These are phyloP conservation scores for Vachellia pachyceras DNA, from an alignment of 306 rosid genomes.

Conservation along the genomic window DNA sequence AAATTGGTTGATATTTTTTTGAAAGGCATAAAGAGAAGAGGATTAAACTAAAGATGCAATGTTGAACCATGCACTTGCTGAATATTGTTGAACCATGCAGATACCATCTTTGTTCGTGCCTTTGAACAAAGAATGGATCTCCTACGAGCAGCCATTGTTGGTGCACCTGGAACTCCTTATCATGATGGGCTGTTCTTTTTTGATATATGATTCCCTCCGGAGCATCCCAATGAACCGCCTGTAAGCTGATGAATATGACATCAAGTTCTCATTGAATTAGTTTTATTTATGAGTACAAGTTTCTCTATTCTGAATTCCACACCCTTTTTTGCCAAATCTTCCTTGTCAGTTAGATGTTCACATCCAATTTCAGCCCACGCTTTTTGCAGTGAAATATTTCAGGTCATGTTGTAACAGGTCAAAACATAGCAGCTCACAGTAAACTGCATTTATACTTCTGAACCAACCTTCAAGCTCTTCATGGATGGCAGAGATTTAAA, in stretches of 20 bases:
- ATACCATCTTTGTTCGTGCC: conserved; percentile 77
- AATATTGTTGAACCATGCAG: conserved; percentile 48
- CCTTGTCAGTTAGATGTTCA: neutral
- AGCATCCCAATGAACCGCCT: conserved; percentile 86
- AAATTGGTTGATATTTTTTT: neutral
- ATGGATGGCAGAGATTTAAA: neutral
- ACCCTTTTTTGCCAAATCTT: neutral
- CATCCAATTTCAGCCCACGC: neutral
- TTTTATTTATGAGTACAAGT: conserved; percentile 16
- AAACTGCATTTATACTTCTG: neutral
- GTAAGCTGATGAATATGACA: conserved; percentile 56
- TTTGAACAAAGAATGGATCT: conserved; percentile 96
- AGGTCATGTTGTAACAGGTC: neutral
- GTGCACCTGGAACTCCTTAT: conserved; percentile 96
- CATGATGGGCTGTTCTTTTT: conserved; percentile 92
- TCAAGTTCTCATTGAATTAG: conserved; percentile 13
- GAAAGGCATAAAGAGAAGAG: neutral
- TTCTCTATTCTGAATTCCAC: neutral
- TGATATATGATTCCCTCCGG: conserved; percentile 80
- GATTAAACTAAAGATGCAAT: neutral
- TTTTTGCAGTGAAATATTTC: neutral
- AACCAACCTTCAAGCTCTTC: neutral
- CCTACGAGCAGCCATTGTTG: conserved; percentile 79
- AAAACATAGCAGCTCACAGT: neutral
- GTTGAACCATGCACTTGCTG: conserved; percentile 10